Evolutionary conservation across 106 monocot species (phyloP).

Genomic region (Dendrobium catenatum): DNA sequence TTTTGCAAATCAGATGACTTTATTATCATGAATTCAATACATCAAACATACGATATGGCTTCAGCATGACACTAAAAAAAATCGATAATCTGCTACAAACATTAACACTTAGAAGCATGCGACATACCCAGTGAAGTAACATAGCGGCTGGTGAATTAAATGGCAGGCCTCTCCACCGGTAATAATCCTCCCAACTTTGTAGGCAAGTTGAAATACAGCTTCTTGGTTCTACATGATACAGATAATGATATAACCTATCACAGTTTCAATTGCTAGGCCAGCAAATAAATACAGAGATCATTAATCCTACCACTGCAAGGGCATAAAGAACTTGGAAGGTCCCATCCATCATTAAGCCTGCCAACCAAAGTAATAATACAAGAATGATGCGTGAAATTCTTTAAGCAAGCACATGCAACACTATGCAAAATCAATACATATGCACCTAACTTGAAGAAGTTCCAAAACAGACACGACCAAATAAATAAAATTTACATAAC

Average conservation of each 20-base stretch:
- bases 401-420: neutral
- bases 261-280: neutral
- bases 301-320: constrained; percentile 61
- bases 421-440: neutral
- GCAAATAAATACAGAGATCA: constrained; percentile 4
- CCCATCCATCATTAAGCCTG: constrained; percentile 52
- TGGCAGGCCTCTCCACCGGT: constrained; percentile 75
- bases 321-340: constrained; percentile 59
- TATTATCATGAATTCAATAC: neutral
- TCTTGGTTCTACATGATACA: constrained; percentile 35
- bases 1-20: neutral
- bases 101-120: neutral
- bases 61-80: neutral
- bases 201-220: constrained; percentile 25
- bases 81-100: neutral
- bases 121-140: constrained; percentile 82
- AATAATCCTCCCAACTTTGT: constrained; percentile 76
- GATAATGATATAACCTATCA: neutral
- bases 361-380: constrained; percentile 8
- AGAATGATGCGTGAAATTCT: neutral
- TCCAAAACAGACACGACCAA: neutral
- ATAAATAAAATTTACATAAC: neutral
- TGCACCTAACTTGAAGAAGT: neutral
- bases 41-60: neutral
- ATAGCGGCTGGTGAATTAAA: constrained; percentile 68